Evolutionary conservation across 208 protist species (phyloP), one percentile per base, ranked within the genome.

Genomic region (Wallacemonas rigidus): DNA sequence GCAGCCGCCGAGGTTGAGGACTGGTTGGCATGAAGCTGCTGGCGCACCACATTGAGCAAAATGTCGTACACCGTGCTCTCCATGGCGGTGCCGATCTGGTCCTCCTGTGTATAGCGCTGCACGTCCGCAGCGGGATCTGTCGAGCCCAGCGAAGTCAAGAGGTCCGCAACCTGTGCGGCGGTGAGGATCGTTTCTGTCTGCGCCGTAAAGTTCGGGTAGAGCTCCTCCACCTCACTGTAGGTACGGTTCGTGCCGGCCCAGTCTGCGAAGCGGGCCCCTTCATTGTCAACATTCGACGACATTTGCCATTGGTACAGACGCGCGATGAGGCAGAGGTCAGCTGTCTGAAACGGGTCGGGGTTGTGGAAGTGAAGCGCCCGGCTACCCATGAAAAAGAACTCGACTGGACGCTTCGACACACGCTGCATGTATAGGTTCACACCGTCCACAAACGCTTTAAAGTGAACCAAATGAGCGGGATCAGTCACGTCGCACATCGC

Each of bases 311-410:
- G 82, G 55, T 80, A 82, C 14, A 88, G 74, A 15, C 82, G 80
- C 2, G 71, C 71, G 1, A 76, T 82, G 35, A 83, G 69, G 69
- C 86, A 91, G 40, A 91, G 9, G 62, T 88, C 80, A 3, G 72
- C 38, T 17, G 75, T 60, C 26, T 41, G 75, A 72, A 86, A 91
- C 5, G 78, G 77, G 3, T 72, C 61, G 35, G 83, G 82, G 17
- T 88, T 69, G 67, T 84, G 82, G 63, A 83, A 86, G 67, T 64
- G 72, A 26, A 91, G 72, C 40, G 75, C 63, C 35, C 45, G 53
- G 38, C 48, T 67, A 58, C 71, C 71, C 71, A 88, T 83, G 56
- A 91, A 86, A 63, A 87, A 87, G 73, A 91, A 88, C 76, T 91
- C 82, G 9, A 82, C 73, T 12, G 86, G 86, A 3, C 81, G 83